Base-by-base conservation (phyloP, 2,329 filamentous ascomycete genomes). In the Aspergillus aculeatus region DNA sequence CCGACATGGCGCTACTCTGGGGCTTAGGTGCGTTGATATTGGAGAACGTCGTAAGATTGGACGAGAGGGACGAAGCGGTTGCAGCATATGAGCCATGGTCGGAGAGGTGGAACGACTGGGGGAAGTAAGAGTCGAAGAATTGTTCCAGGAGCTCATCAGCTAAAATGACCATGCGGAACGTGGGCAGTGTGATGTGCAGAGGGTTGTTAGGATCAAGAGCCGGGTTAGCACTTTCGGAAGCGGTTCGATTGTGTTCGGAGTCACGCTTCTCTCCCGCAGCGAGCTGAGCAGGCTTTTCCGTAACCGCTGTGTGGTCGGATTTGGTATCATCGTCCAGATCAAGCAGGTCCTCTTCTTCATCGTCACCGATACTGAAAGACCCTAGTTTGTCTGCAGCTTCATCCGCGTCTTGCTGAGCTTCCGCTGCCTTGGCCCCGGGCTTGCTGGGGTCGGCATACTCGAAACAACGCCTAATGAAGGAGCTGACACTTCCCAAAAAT, bases 91-190 rank as follows among this genome's bases (percentile, higher is more conserved):
- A 73, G 2, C 82, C 80, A 29, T 79, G 79, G 61, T 96, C 90
- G 24, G 91, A 88, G 50, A 97, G 87, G 69, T 91, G 92, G 84
- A 99, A 96, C 1, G 92, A 96, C 54, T 90, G 87, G 0, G 94
- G 92, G 78, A 98, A 97, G 47, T 92, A 96, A 0, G 91, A 91
- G 78, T 99, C 95, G 73, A 99, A 99, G 78, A 99, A 99, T 67
- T 96, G 91, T 71, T 99, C 94, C 5, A 99, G 85, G 0, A 96
- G 84, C 75, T 99, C 95, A 71, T 99, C 95, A 48, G 95, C 95
- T 7, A 99, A 86, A 10, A 99, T 91, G 3, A 99, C 92, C 95
- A 99, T 99, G 65, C 95, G 89, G 83, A 99, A 99, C 0, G 95
- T 99, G 1, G 95, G 95, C 1, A 99, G 84, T 0, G 95, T 98